These are phyloP conservation scores for Mucor piriformis DNA, from an alignment of 371 early-diverging fungal genomes.

Conservation along the genomic window DNA sequence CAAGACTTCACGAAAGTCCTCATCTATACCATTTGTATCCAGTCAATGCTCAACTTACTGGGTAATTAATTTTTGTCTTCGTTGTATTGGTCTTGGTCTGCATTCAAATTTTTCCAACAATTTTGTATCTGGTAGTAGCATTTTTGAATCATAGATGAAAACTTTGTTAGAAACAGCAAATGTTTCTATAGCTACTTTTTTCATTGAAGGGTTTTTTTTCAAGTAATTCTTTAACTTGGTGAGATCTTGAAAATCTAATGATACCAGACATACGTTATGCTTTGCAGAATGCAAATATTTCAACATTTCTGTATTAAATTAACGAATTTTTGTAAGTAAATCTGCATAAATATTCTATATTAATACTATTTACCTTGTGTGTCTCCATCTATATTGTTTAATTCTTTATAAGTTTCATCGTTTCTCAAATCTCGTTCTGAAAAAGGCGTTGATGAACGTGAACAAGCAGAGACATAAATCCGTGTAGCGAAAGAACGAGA, in stretches of 20 bases:
- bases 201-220: conserved; percentile 20
- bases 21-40: not conserved
- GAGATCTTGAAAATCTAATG: conserved; percentile 23
- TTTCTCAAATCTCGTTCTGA: conserved; percentile 20
- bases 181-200: conserved; percentile 19
- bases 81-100: conserved; percentile 11
- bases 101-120: conserved; percentile 11
- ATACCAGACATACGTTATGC: conserved; percentile 22
- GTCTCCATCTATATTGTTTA: conserved; percentile 14
- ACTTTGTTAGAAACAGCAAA: conserved; percentile 21
- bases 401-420: conserved; percentile 6
- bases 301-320: conserved; percentile 14
- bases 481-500: conserved; percentile 16
- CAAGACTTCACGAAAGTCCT: not conserved
- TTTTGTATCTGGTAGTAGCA: conserved; percentile 15
- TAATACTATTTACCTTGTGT: conserved; percentile 14
- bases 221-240: conserved; percentile 22
- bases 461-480: conserved; percentile 19
- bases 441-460: conserved; percentile 15
- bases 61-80: not conserved
- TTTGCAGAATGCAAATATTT: conserved; percentile 8
- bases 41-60: not conserved
- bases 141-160: conserved; percentile 16
- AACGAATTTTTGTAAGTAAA: conserved; percentile 15
- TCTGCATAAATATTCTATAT: conserved; percentile 16